These are phyloP conservation scores for Lepidium didymum DNA, from an alignment of 345 rosid species.

Conservation along the genomic window DNA sequence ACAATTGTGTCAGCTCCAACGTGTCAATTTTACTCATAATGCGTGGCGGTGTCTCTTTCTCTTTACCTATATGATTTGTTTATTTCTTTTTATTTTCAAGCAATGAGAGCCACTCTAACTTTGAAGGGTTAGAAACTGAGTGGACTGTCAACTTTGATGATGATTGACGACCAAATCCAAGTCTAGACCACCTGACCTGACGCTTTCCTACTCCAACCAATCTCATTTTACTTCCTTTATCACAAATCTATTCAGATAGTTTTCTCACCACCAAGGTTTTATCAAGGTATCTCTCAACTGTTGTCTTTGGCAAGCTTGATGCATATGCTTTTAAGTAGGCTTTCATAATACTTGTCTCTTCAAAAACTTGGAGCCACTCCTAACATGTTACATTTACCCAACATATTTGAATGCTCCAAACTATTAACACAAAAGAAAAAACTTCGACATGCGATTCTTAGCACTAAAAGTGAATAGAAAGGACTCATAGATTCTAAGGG, in stretches of 20 bases:
- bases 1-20: constrained; percentile 9
- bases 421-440: background rate
- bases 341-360: background rate
- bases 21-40: constrained; percentile 11
- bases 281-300: background rate
- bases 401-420: background rate
- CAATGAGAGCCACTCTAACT: background rate
- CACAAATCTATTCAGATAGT: background rate
- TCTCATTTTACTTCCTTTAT: background rate
- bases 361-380: background rate
- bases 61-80: background rate
- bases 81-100: background rate
- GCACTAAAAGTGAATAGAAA: background rate
- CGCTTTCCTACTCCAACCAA: background rate
- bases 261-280: background rate
- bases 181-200: background rate
- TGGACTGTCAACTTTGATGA: background rate
- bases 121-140: background rate
- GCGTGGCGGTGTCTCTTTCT: constrained; percentile 12
- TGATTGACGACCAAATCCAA: background rate
- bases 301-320: background rate
- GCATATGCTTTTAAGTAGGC: too few relatives aligned
- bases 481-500: background rate
- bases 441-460: background rate
- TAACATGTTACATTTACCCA: background rate